Conservation (phyloP, 202 grass and related monocot genomes). For the Eragrostis tef region DNA sequence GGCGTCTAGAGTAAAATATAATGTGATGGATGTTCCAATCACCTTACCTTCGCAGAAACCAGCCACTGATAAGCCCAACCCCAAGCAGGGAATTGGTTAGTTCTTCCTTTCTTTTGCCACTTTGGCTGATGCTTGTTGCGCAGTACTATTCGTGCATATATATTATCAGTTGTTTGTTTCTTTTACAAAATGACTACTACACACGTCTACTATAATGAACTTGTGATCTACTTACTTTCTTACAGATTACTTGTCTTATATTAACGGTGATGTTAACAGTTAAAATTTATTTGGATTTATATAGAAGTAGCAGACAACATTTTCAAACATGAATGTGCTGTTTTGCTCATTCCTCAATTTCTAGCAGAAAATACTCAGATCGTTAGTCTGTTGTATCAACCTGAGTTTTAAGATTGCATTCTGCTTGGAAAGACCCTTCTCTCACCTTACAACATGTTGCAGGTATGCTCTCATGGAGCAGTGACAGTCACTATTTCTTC, state of each 20-base stretch:
- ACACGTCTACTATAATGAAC: neutral
- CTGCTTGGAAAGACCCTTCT: constrained; percentile 31
- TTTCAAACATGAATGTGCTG: neutral
- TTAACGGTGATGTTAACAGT: neutral
- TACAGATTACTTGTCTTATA: constrained; percentile 12
- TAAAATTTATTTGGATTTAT: neutral
- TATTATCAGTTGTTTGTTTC: neutral
- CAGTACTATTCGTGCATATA: constrained; percentile 10
- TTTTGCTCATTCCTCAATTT: constrained; percentile 21
- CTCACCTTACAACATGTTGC: constrained; percentile 41
- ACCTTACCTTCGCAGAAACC: constrained; percentile 78
- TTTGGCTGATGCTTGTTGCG: constrained; percentile 22
- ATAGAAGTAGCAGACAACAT: constrained; percentile 1
- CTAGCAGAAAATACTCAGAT: constrained; percentile 6
- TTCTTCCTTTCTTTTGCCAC: constrained; percentile 23
- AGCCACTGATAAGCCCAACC: constrained; percentile 84
- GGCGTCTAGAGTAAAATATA: constrained; percentile 86
- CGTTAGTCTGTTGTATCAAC: constrained; percentile 9
- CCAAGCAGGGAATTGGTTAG: constrained; percentile 96
- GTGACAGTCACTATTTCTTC: constrained; percentile 81
- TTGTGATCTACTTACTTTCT: constrained; percentile 20
- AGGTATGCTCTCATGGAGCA: constrained; percentile 94
- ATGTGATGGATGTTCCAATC: constrained; percentile 80
- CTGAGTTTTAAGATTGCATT: neutral
- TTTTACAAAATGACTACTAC: neutral